phyloP scores from a whole-genome alignment of 1,139 yeast genomes.

The Scheffersomyces insectosa region DNA sequence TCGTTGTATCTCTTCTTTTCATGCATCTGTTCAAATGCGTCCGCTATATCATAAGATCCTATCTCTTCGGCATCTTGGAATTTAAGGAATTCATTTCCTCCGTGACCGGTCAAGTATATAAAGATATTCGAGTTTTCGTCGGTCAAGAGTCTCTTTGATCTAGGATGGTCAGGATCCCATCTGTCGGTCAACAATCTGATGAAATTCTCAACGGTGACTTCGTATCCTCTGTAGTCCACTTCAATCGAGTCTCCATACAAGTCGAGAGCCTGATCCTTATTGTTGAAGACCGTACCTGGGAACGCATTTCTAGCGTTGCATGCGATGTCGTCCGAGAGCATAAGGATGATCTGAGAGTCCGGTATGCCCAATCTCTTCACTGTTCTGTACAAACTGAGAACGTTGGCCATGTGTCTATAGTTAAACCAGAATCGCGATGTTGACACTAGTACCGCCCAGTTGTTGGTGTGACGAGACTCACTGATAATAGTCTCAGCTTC shows the following conservation, averaged over 20 bases:
- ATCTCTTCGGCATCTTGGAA: slow-evolving; percentile 99
- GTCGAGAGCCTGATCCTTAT: slow-evolving; percentile 91
- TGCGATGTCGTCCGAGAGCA: slow-evolving; percentile 96
- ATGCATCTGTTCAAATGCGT: slow-evolving; percentile 96
- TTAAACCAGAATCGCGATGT: slow-evolving; percentile 98
- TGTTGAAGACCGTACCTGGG: slow-evolving; percentile 95
- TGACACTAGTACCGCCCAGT: slow-evolving; percentile 94
- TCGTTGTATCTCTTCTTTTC: slow-evolving; percentile 94
- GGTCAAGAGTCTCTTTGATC: slow-evolving; percentile 84
- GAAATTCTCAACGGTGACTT: slow-evolving; percentile 96
- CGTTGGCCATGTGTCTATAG: slow-evolving; percentile 97
- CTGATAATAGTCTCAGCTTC: slow-evolving; percentile 25
- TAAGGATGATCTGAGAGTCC: slow-evolving; percentile 92
- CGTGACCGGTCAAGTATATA: slow-evolving; percentile 97
- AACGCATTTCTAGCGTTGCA: slow-evolving; percentile 95
- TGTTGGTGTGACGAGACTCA: slow-evolving; percentile 64
- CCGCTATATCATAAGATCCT: slow-evolving; percentile 93
- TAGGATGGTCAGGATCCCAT: slow-evolving; percentile 92
- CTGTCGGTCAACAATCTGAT: slow-evolving; percentile 87
- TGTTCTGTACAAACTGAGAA: slow-evolving; percentile 88
- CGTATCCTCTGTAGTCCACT: slow-evolving; percentile 96
- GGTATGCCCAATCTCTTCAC: slow-evolving; percentile 96
- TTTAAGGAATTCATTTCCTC: slow-evolving; percentile 95
- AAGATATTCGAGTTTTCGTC: slow-evolving; percentile 94
- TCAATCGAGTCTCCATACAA: slow-evolving; percentile 92